Conservation (phyloP, 2,329 filamentous ascomycete species). For the Nemania sp. region DNA sequence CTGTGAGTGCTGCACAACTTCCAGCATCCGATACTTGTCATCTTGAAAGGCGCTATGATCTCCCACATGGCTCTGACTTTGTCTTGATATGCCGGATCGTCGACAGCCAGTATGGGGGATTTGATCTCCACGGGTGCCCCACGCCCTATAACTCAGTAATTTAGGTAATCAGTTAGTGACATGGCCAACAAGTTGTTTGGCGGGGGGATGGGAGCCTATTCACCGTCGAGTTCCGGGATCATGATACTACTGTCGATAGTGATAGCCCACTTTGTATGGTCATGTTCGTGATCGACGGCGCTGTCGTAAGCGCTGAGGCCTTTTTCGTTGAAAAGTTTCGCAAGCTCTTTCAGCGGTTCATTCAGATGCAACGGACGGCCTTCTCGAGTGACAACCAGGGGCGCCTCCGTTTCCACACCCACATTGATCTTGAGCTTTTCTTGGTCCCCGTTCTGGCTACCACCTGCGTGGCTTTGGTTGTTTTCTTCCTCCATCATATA, state of each 20-base stretch:
- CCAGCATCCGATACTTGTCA: neutral
- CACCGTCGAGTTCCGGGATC: neutral
- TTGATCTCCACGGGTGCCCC: conserved; percentile 13
- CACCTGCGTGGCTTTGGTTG: too few relatives aligned
- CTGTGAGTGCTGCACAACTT: conserved; percentile 12
- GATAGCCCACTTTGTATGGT: conserved; percentile 8
- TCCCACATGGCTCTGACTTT: conserved; percentile 7
- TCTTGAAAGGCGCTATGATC: neutral
- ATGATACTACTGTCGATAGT: conserved; percentile 13
- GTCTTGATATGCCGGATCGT: neutral
- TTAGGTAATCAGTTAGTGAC: neutral
- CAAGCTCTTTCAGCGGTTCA: neutral
- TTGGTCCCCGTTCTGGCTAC: too few relatives aligned
- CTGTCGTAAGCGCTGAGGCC: neutral
- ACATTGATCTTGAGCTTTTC: neutral
- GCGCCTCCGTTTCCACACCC: conserved; percentile 18
- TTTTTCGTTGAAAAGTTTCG: neutral
- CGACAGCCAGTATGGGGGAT: neutral
- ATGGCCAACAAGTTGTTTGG: too few relatives aligned
- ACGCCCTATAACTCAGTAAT: too few relatives aligned
- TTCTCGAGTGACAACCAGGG: neutral
- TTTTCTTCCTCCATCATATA: too few relatives aligned
- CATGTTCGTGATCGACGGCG: neutral
- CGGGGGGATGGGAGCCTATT: neutral
- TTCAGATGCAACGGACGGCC: neutral